A percentile compares a stretch with the other conserved stretches of the same genome.
These are phyloP conservation scores for Pinus albicaulis DNA, from an alignment of 75 land plant species.

Conservation along the genomic window DNA sequence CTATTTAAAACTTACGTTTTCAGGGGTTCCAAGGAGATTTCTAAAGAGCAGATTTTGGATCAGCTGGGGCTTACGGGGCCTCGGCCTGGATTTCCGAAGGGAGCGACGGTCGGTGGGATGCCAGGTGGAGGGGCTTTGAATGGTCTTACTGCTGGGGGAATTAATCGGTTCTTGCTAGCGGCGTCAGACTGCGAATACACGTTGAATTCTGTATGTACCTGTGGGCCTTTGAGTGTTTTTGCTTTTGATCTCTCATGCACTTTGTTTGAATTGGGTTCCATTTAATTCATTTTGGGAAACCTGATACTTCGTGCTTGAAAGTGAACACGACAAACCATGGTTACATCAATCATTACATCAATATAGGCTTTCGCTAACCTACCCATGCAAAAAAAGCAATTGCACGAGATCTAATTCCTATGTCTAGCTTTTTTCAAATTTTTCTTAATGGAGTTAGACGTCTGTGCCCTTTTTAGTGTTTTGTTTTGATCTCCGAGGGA, in stretches of 20 bases:
- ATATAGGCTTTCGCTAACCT: too few species aligned
- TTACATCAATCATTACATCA: too few species aligned
- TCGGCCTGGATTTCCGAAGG: slow-evolving; percentile 17
- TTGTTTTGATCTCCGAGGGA: too few species aligned
- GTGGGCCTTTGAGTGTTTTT: not conserved
- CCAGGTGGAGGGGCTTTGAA: slow-evolving; percentile 13
- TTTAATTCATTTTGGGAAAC: too few species aligned
- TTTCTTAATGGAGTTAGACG: too few species aligned
- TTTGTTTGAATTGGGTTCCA: not conserved
- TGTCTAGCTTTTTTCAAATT: too few species aligned
- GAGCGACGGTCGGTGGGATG: slow-evolving; percentile 14
- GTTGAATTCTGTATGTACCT: slow-evolving; percentile 59
- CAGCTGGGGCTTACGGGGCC: slow-evolving; percentile 68
- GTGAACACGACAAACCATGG: too few species aligned
- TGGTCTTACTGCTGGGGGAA: slow-evolving; percentile 32
- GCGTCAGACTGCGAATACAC: slow-evolving; percentile 91
- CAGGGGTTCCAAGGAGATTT: slow-evolving; percentile 83
- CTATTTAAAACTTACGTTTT: slow-evolving; percentile 87
- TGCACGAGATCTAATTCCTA: too few species aligned
- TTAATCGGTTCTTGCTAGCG: slow-evolving; percentile 79
- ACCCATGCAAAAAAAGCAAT: too few species aligned
- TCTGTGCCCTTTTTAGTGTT: too few species aligned
- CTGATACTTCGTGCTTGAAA: too few species aligned
- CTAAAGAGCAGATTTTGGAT: slow-evolving; percentile 91
- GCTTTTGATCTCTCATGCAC: not conserved